These are phyloP conservation scores for Gossypium ekmanianum DNA, from an alignment of 345 rosid genomes.

Conservation along the genomic window DNA sequence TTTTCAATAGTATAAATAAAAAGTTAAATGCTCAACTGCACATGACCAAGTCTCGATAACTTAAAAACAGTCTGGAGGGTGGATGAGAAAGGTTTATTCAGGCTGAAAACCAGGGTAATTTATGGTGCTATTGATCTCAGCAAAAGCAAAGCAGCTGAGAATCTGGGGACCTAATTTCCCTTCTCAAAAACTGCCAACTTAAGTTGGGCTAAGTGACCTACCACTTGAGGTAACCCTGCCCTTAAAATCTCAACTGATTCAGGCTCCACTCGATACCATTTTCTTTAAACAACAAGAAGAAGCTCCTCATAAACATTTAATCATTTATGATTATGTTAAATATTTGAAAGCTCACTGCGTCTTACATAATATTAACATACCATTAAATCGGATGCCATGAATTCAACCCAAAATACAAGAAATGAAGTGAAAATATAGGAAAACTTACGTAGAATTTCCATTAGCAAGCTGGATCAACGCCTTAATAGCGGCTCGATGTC, in stretches of 20 bases:
- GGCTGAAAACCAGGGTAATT: neutral
- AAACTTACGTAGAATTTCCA: conserved; percentile 71
- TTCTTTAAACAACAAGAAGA: neutral
- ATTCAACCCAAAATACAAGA: neutral
- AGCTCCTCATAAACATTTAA: neutral
- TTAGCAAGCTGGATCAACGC: conserved; percentile 81
- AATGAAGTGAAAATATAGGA: neutral
- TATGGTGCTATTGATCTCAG: neutral
- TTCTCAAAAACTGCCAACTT: too few species aligned
- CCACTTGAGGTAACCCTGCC: neutral
- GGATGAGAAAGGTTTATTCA: neutral
- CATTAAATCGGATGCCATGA: neutral
- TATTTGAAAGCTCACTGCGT: too few species aligned
- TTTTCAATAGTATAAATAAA: neutral
- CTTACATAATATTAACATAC: too few species aligned
- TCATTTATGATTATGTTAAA: too few species aligned
- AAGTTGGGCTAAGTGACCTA: neutral
- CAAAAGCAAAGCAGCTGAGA: conserved; percentile 5
- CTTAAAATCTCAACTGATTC: neutral
- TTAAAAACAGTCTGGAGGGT: neutral
- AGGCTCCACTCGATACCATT: neutral
- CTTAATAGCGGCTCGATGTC: conserved; percentile 47
- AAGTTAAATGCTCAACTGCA: neutral
- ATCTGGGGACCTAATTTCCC: neutral
- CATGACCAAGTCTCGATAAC: neutral